Percentiles rank a stretch among this genome's conserved stretches.
Conservation (phyloP, 768 basidiomycete species). For the Russula olivacea region DNA sequence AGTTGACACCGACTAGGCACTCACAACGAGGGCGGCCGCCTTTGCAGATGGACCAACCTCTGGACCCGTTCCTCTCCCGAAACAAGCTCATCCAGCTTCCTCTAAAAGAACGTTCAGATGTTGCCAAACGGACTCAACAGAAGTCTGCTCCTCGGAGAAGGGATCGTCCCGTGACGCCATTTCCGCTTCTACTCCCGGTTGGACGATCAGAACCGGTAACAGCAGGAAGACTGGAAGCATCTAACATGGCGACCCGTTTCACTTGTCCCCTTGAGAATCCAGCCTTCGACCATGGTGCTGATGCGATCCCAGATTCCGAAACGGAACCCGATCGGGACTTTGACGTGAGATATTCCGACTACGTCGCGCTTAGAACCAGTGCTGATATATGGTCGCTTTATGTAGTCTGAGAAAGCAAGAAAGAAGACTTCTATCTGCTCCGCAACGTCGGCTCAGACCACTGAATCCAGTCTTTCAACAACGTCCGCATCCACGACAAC, state of each 20-base stretch:
- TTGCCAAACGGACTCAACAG: background rate
- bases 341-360: slow-evolving; percentile 9
- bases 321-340: slow-evolving; percentile 23
- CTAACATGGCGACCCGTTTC: background rate
- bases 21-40: background rate
- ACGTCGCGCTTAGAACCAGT: background rate
- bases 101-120: background rate
- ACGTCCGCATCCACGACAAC: slow-evolving; percentile 15
- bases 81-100: background rate
- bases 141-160: background rate
- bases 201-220: background rate
- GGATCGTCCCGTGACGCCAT: slow-evolving; percentile 15
- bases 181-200: slow-evolving; percentile 1
- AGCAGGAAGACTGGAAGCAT: slow-evolving; percentile 1
- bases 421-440: slow-evolving; percentile 22
- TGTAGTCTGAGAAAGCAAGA: slow-evolving; percentile 14
- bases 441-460: slow-evolving; percentile 9
- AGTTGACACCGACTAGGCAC: background rate
- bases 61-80: background rate
- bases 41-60: background rate
- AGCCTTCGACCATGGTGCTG: slow-evolving; percentile 3
- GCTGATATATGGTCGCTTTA: background rate
- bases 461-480: slow-evolving; percentile 8
- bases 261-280: background rate
- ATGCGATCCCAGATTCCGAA: slow-evolving; percentile 22